Conservation (phyloP, 169 alveolate genomes). For the Plasmodium fragile region DNA sequence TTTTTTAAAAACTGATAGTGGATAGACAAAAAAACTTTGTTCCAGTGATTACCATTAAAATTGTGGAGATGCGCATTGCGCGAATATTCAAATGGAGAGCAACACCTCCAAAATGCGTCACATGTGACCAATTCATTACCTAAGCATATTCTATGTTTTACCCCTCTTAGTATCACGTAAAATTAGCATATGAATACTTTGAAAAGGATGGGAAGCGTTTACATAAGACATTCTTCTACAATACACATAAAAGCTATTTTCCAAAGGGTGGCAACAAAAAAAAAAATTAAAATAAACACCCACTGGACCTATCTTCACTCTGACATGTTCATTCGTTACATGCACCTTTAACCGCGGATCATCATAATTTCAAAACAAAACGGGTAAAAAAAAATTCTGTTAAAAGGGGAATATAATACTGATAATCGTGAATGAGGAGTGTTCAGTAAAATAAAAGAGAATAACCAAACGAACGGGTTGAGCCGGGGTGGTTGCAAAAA, state of each 20-base stretch:
- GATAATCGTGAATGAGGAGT: not conserved
- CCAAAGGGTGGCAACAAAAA: not conserved
- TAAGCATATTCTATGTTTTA: not conserved
- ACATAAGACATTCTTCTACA: not conserved
- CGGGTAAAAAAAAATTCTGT: not conserved
- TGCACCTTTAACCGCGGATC: not conserved
- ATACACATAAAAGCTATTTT: not conserved
- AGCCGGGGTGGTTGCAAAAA: not conserved
- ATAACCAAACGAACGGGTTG: not conserved
- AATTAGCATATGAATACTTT: not conserved
- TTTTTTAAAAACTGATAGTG: not conserved
- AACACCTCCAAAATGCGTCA: not conserved
- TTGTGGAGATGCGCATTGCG: not conserved
- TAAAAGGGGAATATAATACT: not conserved
- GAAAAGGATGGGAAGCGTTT: not conserved
- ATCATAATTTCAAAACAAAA: not conserved
- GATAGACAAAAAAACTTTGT: not conserved
- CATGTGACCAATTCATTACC: not conserved
- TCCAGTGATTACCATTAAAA: not conserved
- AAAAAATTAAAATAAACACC: not conserved
- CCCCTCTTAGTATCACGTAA: not conserved
- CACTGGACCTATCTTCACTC: not conserved
- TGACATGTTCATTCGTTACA: not conserved
- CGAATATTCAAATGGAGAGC: not conserved
- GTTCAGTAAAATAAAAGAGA: not conserved